These are phyloP conservation scores for Diversispora eburnea DNA, from an alignment of 192 early-diverging fungal species.

Conservation along the genomic window DNA sequence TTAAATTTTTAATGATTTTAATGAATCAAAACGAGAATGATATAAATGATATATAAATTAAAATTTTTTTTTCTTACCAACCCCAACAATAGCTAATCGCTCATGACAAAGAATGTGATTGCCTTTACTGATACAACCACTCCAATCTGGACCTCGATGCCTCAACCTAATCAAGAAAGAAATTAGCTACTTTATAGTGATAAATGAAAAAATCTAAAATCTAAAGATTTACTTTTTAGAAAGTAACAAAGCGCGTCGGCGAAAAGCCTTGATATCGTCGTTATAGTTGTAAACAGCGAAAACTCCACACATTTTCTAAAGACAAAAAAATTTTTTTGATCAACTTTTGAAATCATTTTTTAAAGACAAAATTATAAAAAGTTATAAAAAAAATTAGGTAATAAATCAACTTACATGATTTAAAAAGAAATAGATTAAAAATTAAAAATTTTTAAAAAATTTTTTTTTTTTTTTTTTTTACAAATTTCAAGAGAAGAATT, in stretches of 20 bases:
- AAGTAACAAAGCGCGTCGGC: conserved; percentile 78
- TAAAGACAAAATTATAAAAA: too few species aligned
- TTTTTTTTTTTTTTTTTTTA: too few species aligned
- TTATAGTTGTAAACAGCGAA: conserved; percentile 91
- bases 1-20: not conserved
- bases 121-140: conserved; percentile 74
- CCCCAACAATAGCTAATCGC: conserved; percentile 96
- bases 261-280: conserved; percentile 70
- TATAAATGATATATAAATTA: not conserved
- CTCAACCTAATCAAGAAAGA: conserved; percentile 60
- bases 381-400: too few species aligned
- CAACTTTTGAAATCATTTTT: not conserved
- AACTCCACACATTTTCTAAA: conserved; percentile 87
- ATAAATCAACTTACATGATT: too few species aligned
- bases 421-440: too few species aligned
- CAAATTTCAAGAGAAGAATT: too few species aligned
- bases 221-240: conserved; percentile 71
- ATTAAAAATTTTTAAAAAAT: too few species aligned
- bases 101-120: conserved; percentile 95
- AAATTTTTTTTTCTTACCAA: conserved; percentile 63
- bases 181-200: not conserved
- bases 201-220: not conserved
- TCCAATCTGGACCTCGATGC: conserved; percentile 99
- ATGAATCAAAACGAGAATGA: not conserved
- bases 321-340: not conserved